Conservation (phyloP, 2,329 filamentous ascomycete genomes). For the Dendrostoma leiphaemia region DNA sequence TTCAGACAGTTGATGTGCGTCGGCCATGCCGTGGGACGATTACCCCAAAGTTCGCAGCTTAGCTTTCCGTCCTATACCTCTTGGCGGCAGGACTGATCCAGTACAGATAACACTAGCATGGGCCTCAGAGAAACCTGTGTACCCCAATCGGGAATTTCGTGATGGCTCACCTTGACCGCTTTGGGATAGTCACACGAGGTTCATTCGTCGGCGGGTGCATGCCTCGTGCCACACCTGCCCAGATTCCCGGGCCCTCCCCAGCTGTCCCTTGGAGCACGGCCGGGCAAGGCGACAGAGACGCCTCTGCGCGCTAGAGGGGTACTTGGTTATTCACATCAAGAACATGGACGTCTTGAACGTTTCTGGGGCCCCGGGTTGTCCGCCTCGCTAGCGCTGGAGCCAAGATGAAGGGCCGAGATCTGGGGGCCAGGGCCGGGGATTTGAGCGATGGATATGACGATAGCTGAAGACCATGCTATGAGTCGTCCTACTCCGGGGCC, state of each 20-base stretch:
- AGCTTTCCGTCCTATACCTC: neutral
- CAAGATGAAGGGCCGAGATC: neutral
- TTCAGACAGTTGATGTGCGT: neutral
- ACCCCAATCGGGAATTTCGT: neutral
- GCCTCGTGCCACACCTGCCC: neutral
- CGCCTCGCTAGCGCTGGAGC: neutral
- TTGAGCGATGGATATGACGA: conserved; percentile 5
- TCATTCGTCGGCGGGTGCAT: neutral
- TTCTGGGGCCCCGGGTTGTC: neutral
- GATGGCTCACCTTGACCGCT: conserved; percentile 10
- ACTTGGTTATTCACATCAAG: neutral
- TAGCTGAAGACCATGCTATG: neutral
- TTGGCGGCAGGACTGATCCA: conserved; percentile 2
- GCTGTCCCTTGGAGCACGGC: neutral
- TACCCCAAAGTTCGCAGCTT: neutral
- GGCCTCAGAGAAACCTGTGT: neutral
- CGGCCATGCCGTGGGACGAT: conserved; percentile 3
- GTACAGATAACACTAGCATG: neutral
- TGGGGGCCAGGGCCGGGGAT: neutral
- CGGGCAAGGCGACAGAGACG: neutral
- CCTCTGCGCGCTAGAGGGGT: neutral
- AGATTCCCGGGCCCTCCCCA: too few relatives aligned
- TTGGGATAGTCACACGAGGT: neutral
- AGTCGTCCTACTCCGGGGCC: too few relatives aligned
- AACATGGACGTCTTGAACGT: neutral